Evolutionary conservation across 1,284 basidiomycete genomes (phyloP), one percentile per base, ranked within the genome.

Genomic region (Ustilago loliicola): DNA sequence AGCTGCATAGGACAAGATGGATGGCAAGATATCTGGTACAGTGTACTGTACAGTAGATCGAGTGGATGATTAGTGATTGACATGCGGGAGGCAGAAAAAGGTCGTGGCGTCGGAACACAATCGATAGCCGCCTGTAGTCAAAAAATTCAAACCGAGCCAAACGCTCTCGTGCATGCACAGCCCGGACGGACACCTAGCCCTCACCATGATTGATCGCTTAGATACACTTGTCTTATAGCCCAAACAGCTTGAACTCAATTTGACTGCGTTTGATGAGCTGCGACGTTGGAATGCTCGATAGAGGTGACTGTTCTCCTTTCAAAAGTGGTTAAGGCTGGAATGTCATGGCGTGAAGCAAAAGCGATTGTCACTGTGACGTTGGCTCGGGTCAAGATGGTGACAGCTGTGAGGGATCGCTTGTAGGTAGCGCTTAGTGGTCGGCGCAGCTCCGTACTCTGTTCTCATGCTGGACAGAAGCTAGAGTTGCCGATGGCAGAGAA

Each of bases 361-460:
- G 36, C 36, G 13, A n/a, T n/a, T n/a, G n/a, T n/a, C n/a, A n/a
- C n/a, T n/a, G n/a, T n/a, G n/a, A n/a, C n/a, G n/a, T n/a, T n/a
- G n/a, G n/a, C n/a, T n/a, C n/a, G 7, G 17, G n/a, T 21, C 42
- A 7, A 45, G 19, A 21, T 6, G 10, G 19, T 45, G 42, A 17
- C 15, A 21, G 42, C 11, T 45, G 42, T 7, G 42, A 21, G 21
- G 42, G 17, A 45, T 21, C 27, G 30, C 21, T 45, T 42, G 36
- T 47, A 34, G 40, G 48, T 53, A 53, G 45, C 48, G 56, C 13
- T 7, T 47, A n/a, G 40, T 32, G 50, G 62, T 65, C 50, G 48
- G 58, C 65, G 65, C 65, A 61, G 34, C 45, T 61, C 65, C 65
- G 58, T 19, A 11, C 8, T 27, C n/a, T 32, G 11, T 53, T n/a